Conservation (phyloP, 2,329 filamentous ascomycete species). For the Daldinia sp. region DNA sequence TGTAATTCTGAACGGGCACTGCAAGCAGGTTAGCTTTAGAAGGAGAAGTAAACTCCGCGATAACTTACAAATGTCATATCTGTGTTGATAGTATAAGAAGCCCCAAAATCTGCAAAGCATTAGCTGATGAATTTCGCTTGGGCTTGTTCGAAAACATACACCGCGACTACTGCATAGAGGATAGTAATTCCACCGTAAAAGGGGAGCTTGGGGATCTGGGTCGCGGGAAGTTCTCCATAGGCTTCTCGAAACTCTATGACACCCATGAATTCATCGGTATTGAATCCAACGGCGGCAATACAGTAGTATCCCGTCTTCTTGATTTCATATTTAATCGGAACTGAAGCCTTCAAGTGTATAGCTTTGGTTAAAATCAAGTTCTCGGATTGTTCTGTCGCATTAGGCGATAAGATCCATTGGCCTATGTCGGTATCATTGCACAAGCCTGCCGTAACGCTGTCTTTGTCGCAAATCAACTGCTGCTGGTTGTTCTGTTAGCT, state of each 20-base stretch:
- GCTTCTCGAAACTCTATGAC: conserved; percentile 94
- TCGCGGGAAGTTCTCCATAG: conserved; percentile 93
- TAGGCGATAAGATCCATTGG: conserved; percentile 82
- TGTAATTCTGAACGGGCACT: conserved; percentile 98
- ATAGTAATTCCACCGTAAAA: conserved; percentile 97
- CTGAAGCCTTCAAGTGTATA: conserved; percentile 81
- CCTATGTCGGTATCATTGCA: conserved; percentile 85
- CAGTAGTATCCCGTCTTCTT: conserved; percentile 97
- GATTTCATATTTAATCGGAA: conserved; percentile 83
- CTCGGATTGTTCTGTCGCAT: conserved; percentile 78
- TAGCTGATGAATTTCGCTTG: conserved; percentile 30
- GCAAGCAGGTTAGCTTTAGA: conserved; percentile 50
- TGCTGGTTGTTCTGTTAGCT: conserved; percentile 59
- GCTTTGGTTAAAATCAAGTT: conserved; percentile 83
- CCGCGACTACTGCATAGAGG: conserved; percentile 86
- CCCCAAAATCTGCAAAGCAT: conserved; percentile 78
- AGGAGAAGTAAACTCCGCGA: not conserved
- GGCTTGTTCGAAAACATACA: conserved; percentile 59
- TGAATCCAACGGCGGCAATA: conserved; percentile 81
- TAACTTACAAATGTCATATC: conserved; percentile 83
- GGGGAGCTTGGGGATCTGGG: conserved; percentile 95
- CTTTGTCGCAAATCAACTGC: conserved; percentile 80
- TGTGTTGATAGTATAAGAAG: conserved; percentile 94
- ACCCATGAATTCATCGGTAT: conserved; percentile 76
- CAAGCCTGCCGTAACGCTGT: conserved; percentile 73